These are phyloP conservation scores for Vitis labrusca DNA, from an alignment of 164 flowering plant species.

Conservation along the genomic window DNA sequence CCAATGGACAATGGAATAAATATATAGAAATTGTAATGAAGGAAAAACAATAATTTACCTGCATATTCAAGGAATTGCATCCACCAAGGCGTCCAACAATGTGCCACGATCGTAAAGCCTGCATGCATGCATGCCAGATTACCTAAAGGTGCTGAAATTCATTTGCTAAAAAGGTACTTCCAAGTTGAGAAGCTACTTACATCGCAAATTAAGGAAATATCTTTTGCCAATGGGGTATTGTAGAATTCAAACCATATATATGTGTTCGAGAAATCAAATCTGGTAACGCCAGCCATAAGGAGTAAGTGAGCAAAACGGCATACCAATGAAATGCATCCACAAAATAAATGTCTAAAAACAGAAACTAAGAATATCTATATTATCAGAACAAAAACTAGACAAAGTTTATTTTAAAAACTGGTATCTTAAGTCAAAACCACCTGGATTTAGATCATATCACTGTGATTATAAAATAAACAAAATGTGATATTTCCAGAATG, in stretches of 20 bases:
- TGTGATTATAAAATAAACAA: too few relatives aligned
- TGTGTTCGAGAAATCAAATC: slow-evolving; percentile 85
- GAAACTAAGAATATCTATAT: too few relatives aligned
- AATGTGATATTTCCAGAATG: too few relatives aligned
- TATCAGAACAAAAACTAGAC: too few relatives aligned
- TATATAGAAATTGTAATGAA: neutral
- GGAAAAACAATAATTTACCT: slow-evolving; percentile 38
- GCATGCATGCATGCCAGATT: slow-evolving; percentile 22
- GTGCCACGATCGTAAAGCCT: slow-evolving; percentile 91
- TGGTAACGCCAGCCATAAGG: slow-evolving; percentile 25
- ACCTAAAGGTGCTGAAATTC: slow-evolving; percentile 4
- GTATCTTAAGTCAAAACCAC: too few relatives aligned
- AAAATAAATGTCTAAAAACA: too few relatives aligned
- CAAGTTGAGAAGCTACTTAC: slow-evolving; percentile 48
- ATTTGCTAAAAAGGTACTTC: neutral
- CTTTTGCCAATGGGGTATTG: slow-evolving; percentile 68
- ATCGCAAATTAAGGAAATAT: slow-evolving; percentile 71
- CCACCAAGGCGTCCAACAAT: slow-evolving; percentile 96
- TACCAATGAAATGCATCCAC: too few relatives aligned
- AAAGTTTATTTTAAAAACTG: too few relatives aligned
- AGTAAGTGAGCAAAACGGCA: slow-evolving; percentile 3
- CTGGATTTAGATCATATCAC: too few relatives aligned
- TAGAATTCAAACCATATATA: slow-evolving; percentile 95
- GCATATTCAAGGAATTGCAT: slow-evolving; percentile 97
- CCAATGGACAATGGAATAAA: neutral